Conservation (phyloP, 2,329 filamentous ascomycete genomes). For the Exophiala sp. region DNA sequence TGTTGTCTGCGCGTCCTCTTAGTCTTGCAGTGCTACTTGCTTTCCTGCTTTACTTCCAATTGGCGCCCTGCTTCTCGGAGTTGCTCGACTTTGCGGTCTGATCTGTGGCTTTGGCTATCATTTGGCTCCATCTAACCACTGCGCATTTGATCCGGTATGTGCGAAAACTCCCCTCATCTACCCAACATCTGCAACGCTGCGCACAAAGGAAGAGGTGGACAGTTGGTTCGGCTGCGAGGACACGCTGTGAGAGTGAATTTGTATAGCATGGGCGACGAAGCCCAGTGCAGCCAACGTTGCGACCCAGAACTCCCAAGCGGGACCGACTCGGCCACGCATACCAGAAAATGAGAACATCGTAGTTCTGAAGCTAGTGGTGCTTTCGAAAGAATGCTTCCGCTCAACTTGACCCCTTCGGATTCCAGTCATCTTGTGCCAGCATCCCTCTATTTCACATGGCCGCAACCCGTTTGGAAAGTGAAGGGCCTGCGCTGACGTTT, state of each 20-base stretch:
- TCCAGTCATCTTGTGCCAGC: background rate
- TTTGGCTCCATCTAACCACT: slow-evolving; percentile 26
- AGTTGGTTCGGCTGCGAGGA: background rate
- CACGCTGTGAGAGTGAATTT: no score
- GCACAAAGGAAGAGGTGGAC: slow-evolving; percentile 7
- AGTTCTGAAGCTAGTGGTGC: background rate
- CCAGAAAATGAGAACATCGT: background rate
- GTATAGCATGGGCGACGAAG: background rate
- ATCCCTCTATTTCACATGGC: background rate
- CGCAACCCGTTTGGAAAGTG: background rate
- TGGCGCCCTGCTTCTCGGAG: slow-evolving; percentile 26
- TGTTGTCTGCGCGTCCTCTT: slow-evolving; percentile 26
- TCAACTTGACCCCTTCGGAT: background rate
- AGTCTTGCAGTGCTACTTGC: slow-evolving; percentile 27
- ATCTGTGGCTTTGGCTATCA: slow-evolving; percentile 26
- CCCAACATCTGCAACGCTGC: slow-evolving; percentile 3
- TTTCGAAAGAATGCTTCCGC: background rate
- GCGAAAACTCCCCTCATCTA: slow-evolving; percentile 8
- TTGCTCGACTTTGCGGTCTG: slow-evolving; percentile 24
- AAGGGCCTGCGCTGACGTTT: slow-evolving; percentile 15
- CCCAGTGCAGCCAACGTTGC: background rate
- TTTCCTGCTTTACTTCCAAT: slow-evolving; percentile 25
- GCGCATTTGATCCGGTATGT: slow-evolving; percentile 28
- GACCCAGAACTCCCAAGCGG: background rate
- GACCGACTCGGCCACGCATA: background rate